Percentiles rank a stretch among this genome's conserved stretches.
These are phyloP conservation scores for Suillus clintonianus DNA, from an alignment of 768 basidiomycete species.

Conservation along the genomic window DNA sequence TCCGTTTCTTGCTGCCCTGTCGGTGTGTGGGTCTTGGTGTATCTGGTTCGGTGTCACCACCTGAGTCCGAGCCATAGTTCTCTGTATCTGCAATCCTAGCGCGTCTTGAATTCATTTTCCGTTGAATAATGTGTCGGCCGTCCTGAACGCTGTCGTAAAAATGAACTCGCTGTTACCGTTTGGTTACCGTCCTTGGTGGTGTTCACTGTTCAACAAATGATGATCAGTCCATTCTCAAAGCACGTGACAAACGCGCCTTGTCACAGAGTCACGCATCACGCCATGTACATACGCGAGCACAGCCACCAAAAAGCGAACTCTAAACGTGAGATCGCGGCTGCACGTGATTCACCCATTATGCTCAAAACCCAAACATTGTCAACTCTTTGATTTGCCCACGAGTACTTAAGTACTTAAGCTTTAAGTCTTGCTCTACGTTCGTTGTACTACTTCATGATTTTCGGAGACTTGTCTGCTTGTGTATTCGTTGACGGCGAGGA, in stretches of 20 bases:
- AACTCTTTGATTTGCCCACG: no score
- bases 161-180: background rate
- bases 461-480: conserved; percentile 13
- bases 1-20: conserved; percentile 35
- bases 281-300: no score
- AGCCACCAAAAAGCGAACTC: no score
- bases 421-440: background rate
- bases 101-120: conserved; percentile 24
- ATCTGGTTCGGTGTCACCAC: conserved; percentile 34
- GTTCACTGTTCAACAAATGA: conserved; percentile 33
- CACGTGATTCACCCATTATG: no score
- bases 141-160: background rate
- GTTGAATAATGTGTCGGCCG: background rate
- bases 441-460: conserved; percentile 9
- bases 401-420: no score
- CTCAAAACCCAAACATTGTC: no score
- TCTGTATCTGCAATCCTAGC: conserved; percentile 16
- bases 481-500: conserved; percentile 15
- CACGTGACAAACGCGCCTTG: conserved; percentile 33
- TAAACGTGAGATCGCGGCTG: no score
- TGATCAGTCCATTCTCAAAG: conserved; percentile 8
- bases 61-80: conserved; percentile 19
- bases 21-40: conserved; percentile 25
- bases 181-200: conserved; percentile 14
- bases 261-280: conserved; percentile 20